Percentiles rank a stretch among this genome's conserved stretches.
Conservation (phyloP, 192 early-diverging fungal species). For the Entomortierella beljakovae region DNA sequence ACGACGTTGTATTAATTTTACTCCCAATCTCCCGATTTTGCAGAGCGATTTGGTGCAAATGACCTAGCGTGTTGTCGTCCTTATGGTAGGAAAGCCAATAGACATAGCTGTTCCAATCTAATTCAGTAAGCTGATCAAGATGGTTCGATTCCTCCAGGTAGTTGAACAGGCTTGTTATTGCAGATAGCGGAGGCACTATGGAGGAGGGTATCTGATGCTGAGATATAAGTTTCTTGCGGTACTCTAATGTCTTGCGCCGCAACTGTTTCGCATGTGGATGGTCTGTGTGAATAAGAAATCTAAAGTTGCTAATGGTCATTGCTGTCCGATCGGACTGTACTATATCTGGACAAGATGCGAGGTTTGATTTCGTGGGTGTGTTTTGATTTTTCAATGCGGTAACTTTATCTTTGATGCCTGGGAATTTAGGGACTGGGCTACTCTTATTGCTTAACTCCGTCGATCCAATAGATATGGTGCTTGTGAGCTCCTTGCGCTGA, state of each 20-base stretch:
- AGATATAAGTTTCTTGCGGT: neutral
- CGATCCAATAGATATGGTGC: no score
- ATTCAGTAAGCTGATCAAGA: slow-evolving; percentile 7
- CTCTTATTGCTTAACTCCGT: no score
- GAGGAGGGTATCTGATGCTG: slow-evolving; percentile 29
- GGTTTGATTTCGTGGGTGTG: no score
- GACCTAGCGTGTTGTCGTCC: slow-evolving; percentile 1
- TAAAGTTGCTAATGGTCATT: slow-evolving; percentile 33
- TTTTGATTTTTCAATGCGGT: no score
- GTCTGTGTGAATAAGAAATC: slow-evolving; percentile 22
- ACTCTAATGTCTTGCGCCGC: neutral
- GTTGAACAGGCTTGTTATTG: slow-evolving; percentile 9
- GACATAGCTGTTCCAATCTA: slow-evolving; percentile 29
- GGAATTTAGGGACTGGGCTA: no score
- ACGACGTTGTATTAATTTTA: neutral
- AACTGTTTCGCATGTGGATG: neutral
- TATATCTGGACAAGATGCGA: neutral
- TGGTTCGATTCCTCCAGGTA: neutral
- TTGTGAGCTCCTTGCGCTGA: no score
- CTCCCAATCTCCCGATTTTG: neutral
- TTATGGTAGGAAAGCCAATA: slow-evolving; percentile 33
- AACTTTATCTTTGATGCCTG: no score
- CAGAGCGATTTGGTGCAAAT: slow-evolving; percentile 5
- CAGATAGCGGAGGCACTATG: slow-evolving; percentile 33
- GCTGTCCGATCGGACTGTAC: neutral